Evolutionary conservation across 2,329 filamentous ascomycete genomes (phyloP), one percentile per base, ranked within the genome.

Genomic region (Aspergillus pseudonomiae): DNA sequence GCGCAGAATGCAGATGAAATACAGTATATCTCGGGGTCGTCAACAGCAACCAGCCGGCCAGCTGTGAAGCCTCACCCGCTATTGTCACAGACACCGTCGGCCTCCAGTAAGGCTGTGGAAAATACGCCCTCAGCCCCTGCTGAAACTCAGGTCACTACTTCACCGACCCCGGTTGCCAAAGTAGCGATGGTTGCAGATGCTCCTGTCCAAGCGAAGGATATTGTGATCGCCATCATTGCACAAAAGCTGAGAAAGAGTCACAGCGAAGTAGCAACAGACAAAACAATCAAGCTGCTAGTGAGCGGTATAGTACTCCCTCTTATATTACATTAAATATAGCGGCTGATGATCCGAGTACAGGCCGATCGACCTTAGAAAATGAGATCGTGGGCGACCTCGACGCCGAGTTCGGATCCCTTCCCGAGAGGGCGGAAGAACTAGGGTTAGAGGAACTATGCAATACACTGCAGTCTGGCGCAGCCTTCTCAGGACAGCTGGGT

Each of bases 281-380:
- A 50, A 16, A n/a, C 46, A 10, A 50, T 50, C 46, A 50, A 50
- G 26, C 11, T n/a, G 30, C 19, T 50, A 50, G 46, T 50, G 46
- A 50, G 46, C 46, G 46, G 46, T 50, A 50, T 50, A 11, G 24
- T 28, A 3, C 14, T 30, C 24, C 46, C 6, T 19, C 14, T 4
- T 50, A 24, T 26, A 16, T 32, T 19, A 0, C 4, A 26, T 14
- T n/a, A 3, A 16, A 26, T 28, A 4, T 14, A 39, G 55, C 24
- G 19, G 6, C 14, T 48, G 3, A 28, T 28, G 19, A 1, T 14
- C 26, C 26, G 9, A 41, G 10, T 19, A 57, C 72, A 97, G 94
- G 94, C 75, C 98, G 98, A 85, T 98, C 95, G 4, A 99, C 95
- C 7, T 88, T 99, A 26, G 95, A 99, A 78, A 99, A 99, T 79